Base-by-base conservation (phyloP, 805 yeast species). In the Cyberlindnera meyerae region DNA sequence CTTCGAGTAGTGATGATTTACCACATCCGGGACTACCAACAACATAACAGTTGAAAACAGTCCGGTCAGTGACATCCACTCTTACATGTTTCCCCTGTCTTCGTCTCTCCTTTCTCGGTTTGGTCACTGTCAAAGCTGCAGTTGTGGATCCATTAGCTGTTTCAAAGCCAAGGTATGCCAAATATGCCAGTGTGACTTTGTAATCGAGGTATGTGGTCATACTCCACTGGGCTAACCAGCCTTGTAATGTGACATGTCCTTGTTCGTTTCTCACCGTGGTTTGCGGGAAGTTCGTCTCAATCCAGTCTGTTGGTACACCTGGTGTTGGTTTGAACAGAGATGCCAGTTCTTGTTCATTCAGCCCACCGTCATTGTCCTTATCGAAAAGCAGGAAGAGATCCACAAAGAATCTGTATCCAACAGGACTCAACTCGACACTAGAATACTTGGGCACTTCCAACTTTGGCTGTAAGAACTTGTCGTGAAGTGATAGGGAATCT, bases 191-290 rank as follows among this genome's bases (percentile, higher is more conserved):
- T 0, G 97, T 88, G 1, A 87, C 81, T 48, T 73, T 77, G 54
- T 83, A 77, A 50, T 89, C 95, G 21, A 93, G 63, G 48, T 77
- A 88, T 0, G 97, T 90, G 1, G 96, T 87, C 84, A 93, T 83
- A 49, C 90, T 82, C 99, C 99, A 93, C 53, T 90, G 97, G 0
- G 98, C 98, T 26, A 93, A 63, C 99, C 99, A 93, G 3, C 99
- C 98, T 62, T 94, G 98, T 18, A 93, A 61, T 0, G 97, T 87
- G 4, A 93, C 88, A 55, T 78, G 74, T 0, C 96, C 97, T 44
- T 79, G 80, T 46, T 88, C 96, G 55, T 88, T 89, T 36, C 95
- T 75, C 2, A 90, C 96, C 9, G 95, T 85, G 1, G 95, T 77
- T 18, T 72, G 66, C 0, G 99, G 99, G 54, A 93, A 93, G 46